phyloP scores from a whole-genome alignment of 805 yeast genomes.

The Jamesozyma piceae region DNA sequence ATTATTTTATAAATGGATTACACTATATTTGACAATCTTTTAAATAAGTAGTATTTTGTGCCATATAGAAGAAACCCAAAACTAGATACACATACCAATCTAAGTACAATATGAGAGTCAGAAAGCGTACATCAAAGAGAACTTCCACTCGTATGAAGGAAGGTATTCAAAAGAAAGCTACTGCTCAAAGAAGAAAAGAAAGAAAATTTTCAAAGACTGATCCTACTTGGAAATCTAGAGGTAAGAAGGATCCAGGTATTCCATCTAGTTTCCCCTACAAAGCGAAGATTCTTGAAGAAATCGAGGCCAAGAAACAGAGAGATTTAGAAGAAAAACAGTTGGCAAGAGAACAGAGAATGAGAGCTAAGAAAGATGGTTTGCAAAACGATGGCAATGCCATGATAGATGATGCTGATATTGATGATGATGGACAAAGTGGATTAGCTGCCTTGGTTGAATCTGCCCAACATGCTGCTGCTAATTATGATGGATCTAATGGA shows the following conservation, averaged over 20 bases:
- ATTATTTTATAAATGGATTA: no score
- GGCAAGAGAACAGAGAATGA: constrained; percentile 41
- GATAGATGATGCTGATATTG: constrained; percentile 35
- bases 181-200: constrained; percentile 84
- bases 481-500: constrained; percentile 40
- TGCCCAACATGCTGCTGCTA: constrained; percentile 80
- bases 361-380: constrained; percentile 31
- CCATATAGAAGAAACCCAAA: neutral
- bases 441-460: constrained; percentile 81
- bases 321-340: constrained; percentile 47
- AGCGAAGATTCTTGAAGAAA: constrained; percentile 64
- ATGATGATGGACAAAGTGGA: constrained; percentile 41
- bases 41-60: neutral
- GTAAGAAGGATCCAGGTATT: constrained; percentile 84
- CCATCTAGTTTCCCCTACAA: constrained; percentile 94
- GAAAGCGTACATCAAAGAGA: constrained; percentile 73
- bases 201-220: constrained; percentile 78
- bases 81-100: neutral
- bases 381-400: constrained; percentile 32
- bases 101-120: constrained; percentile 34
- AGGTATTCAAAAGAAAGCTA: constrained; percentile 92
- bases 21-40: neutral
- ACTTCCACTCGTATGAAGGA: constrained; percentile 87
- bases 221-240: constrained; percentile 83
- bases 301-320: constrained; percentile 51